Percentiles rank a stretch among this genome's conserved stretches.
Evolutionary conservation across 2,329 filamentous ascomycete genomes (phyloP).

Genomic region (Paraphoma chrysanthemicola): DNA sequence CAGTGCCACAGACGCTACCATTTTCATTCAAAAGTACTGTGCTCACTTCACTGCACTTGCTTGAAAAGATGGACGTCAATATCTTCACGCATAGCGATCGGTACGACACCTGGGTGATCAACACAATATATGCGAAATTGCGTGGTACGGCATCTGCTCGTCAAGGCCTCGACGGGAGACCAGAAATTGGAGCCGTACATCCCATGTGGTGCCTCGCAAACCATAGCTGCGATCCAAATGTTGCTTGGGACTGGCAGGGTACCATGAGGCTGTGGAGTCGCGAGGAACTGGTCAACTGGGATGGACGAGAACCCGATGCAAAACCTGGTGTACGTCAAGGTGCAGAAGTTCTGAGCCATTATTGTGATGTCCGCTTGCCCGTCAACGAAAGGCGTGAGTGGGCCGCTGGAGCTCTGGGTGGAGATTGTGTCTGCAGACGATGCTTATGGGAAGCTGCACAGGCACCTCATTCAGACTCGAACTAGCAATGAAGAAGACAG

Average conservation of each 20-base stretch:
- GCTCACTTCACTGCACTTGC: conserved; percentile 74
- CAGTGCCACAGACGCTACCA: conserved; percentile 66
- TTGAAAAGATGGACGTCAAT: conserved; percentile 86
- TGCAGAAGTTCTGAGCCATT: conserved; percentile 91
- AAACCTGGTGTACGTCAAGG: conserved; percentile 73
- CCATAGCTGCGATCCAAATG: conserved; percentile 94
- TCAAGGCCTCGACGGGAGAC: conserved; percentile 73
- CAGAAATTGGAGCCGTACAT: conserved; percentile 92
- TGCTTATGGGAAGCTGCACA: conserved; percentile 72
- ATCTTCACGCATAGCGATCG: conserved; percentile 64
- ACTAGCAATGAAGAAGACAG: no score
- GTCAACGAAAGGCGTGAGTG: conserved; percentile 87
- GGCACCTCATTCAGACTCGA: neutral
- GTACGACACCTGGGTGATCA: conserved; percentile 83
- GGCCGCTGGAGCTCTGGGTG: conserved; percentile 86
- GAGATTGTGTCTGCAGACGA: conserved; percentile 83
- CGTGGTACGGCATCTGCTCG: conserved; percentile 86
- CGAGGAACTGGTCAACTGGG: conserved; percentile 62
- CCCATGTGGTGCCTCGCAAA: conserved; percentile 97
- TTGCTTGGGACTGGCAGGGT: conserved; percentile 91
- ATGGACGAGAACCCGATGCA: conserved; percentile 37
- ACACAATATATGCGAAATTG: conserved; percentile 92
- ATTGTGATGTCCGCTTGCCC: conserved; percentile 82
- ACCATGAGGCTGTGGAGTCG: conserved; percentile 74
- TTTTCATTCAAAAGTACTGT: conserved; percentile 82